These are phyloP conservation scores for Elaphomyces granulatus DNA, from an alignment of 495 filamentous ascomycete species.

Conservation along the genomic window DNA sequence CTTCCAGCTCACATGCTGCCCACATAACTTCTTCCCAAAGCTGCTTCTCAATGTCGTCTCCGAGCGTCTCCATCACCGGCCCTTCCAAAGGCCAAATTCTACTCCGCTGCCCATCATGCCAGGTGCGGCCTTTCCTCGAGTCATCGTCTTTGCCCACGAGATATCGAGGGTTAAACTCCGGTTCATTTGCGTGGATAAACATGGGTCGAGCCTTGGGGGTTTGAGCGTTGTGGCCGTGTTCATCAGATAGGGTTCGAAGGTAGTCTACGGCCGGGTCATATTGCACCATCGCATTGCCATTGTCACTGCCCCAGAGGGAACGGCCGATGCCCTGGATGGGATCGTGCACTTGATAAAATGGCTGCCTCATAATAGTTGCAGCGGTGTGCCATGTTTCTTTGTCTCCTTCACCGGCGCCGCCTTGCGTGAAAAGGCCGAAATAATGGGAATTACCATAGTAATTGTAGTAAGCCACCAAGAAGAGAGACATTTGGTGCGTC, in stretches of 20 bases:
- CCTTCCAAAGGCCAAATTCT: slow-evolving; percentile 29
- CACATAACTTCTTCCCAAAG: slow-evolving; percentile 39
- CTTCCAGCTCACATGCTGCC: slow-evolving; percentile 32
- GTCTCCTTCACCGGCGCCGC: slow-evolving; percentile 43
- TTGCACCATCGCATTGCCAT: slow-evolving; percentile 31
- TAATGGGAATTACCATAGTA: slow-evolving; percentile 44
- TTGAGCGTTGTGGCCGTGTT: slow-evolving; percentile 24
- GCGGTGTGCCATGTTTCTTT: slow-evolving; percentile 50
- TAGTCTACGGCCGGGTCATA: slow-evolving; percentile 33
- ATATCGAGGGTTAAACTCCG: slow-evolving; percentile 43
- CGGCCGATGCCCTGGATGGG: slow-evolving; percentile 29
- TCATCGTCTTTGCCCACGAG: no score
- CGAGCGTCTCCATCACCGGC: slow-evolving; percentile 27
- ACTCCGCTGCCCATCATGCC: no score
- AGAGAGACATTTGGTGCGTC: slow-evolving; percentile 34
- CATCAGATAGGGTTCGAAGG: slow-evolving; percentile 20
- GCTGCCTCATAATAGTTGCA: slow-evolving; percentile 31
- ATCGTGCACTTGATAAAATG: slow-evolving; percentile 38
- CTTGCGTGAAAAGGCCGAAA: slow-evolving; percentile 43
- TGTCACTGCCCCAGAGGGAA: slow-evolving; percentile 13
- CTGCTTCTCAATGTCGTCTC: slow-evolving; percentile 36
- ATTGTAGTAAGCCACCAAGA: slow-evolving; percentile 51
- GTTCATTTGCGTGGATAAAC: slow-evolving; percentile 40
- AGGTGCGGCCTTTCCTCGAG: no score
- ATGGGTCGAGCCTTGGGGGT: slow-evolving; percentile 21